Percentiles rank a stretch among this genome's conserved stretches.
These are phyloP conservation scores for Phialophora chinensis DNA, from an alignment of 2,329 filamentous ascomycete species.

Conservation along the genomic window DNA sequence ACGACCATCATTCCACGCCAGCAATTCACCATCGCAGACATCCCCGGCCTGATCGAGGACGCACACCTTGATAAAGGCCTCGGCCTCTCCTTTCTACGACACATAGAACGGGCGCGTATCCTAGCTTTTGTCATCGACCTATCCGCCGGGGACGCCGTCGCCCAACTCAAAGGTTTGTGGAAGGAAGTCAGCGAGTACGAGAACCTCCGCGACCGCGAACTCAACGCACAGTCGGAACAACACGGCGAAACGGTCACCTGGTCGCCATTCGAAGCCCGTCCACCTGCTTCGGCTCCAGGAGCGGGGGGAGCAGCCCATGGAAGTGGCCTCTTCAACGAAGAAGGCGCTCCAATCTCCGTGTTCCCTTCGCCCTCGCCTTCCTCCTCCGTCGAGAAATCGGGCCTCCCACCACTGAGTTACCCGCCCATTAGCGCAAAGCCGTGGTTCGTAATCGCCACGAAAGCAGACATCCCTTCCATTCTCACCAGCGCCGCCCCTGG, in stretches of 20 bases:
- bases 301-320: neutral
- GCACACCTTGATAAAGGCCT: constrained; percentile 91
- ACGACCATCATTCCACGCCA: constrained; percentile 65
- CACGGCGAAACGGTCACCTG: constrained; percentile 54
- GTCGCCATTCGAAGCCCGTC: constrained; percentile 42
- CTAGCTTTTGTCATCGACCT: constrained; percentile 94
- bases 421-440: constrained; percentile 90
- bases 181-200: constrained; percentile 89
- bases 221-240: constrained; percentile 67
- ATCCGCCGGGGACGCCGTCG: constrained; percentile 75
- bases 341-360: constrained; percentile 34
- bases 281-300: neutral
- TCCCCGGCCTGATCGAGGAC: constrained; percentile 89
- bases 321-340: constrained; percentile 29
- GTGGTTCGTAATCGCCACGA: constrained; percentile 94
- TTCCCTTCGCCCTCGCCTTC: constrained; percentile 28
- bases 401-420: constrained; percentile 56
- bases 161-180: constrained; percentile 82
- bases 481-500: no score
- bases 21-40: constrained; percentile 92
- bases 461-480: constrained; percentile 71
- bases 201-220: constrained; percentile 74
- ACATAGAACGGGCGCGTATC: constrained; percentile 91
- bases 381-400: neutral
- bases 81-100: constrained; percentile 87